Percentiles rank a stretch among this genome's conserved stretches.
These are phyloP conservation scores for Isatis lusitanica DNA, from an alignment of 441 rosid species.

Conservation along the genomic window DNA sequence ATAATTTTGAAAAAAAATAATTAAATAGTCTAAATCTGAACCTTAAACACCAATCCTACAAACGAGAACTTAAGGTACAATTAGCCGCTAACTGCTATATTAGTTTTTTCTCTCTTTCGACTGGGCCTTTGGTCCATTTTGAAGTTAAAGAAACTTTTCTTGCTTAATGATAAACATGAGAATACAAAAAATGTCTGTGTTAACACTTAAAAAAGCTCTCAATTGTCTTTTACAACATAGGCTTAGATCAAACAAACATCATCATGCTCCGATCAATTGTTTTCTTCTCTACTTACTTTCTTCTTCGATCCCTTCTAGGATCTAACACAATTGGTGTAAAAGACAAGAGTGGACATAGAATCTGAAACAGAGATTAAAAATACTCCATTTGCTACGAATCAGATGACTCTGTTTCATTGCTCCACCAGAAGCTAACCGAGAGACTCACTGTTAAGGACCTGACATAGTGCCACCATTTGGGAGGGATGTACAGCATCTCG, in stretches of 20 bases:
- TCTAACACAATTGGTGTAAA: background rate
- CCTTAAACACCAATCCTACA: background rate
- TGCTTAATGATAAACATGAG: conserved; percentile 1
- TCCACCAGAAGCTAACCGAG: conserved; percentile 98
- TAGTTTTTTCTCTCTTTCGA: background rate
- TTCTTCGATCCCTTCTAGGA: background rate
- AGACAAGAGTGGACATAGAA: conserved; percentile 3
- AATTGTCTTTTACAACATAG: conserved; percentile 25
- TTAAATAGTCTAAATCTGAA: background rate
- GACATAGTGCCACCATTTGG: conserved; percentile 99
- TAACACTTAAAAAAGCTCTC: conserved; percentile 6
- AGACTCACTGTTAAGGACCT: conserved; percentile 79
- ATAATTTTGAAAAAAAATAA: too few species aligned
- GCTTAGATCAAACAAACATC: conserved; percentile 19
- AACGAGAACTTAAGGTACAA: background rate
- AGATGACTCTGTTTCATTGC: conserved; percentile 42
- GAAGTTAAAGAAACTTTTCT: background rate
- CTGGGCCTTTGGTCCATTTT: conserved; percentile 1
- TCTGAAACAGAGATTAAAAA: conserved; percentile 10
- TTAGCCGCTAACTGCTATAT: too few species aligned
- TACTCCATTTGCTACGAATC: conserved; percentile 27
- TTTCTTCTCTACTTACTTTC: conserved; percentile 22
- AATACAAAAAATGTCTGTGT: background rate
- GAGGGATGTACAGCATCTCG: conserved; percentile 96
- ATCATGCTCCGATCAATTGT: conserved; percentile 19